These are phyloP conservation scores for Aspergillus indologenus DNA, from an alignment of 495 filamentous ascomycete species.

Conservation along the genomic window DNA sequence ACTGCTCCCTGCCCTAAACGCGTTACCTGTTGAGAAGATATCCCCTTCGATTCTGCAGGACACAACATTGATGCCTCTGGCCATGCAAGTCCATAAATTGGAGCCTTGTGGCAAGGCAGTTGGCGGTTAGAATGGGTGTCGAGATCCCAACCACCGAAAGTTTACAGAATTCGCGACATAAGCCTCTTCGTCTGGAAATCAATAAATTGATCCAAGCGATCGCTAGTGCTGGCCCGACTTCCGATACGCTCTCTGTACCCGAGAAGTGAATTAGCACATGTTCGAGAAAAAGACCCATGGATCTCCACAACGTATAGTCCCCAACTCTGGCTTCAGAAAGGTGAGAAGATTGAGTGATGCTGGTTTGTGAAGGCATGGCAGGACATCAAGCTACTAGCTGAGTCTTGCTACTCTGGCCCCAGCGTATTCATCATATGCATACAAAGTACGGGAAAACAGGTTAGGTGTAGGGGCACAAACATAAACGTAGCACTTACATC, in stretches of 20 bases:
- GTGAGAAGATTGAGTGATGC: slow-evolving; percentile 52
- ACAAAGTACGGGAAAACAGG: slow-evolving; percentile 3
- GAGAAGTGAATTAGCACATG: neutral
- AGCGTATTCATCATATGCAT: slow-evolving; percentile 49
- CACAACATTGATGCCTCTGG: too few species aligned
- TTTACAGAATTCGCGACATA: too few species aligned
- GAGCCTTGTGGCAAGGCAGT: neutral
- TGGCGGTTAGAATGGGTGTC: too few species aligned
- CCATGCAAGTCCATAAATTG: too few species aligned
- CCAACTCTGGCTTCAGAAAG: slow-evolving; percentile 32
- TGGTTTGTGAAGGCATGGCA: slow-evolving; percentile 53
- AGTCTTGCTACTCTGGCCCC: slow-evolving; percentile 56
- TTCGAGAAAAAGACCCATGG: neutral
- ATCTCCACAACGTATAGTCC: neutral
- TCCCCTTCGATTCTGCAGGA: too few species aligned
- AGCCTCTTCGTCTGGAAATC: too few species aligned
- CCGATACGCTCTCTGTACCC: neutral
- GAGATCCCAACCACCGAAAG: too few species aligned
- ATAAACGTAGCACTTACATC: slow-evolving; percentile 15
- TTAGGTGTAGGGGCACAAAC: slow-evolving; percentile 8
- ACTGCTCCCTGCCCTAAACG: too few species aligned
- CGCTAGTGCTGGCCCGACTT: neutral
- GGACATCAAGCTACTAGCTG: slow-evolving; percentile 33
- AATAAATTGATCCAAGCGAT: neutral
- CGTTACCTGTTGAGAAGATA: too few species aligned